Evolutionary conservation across 2,329 filamentous ascomycete genomes (phyloP).

Genomic region (Fonsecaea erecta): DNA sequence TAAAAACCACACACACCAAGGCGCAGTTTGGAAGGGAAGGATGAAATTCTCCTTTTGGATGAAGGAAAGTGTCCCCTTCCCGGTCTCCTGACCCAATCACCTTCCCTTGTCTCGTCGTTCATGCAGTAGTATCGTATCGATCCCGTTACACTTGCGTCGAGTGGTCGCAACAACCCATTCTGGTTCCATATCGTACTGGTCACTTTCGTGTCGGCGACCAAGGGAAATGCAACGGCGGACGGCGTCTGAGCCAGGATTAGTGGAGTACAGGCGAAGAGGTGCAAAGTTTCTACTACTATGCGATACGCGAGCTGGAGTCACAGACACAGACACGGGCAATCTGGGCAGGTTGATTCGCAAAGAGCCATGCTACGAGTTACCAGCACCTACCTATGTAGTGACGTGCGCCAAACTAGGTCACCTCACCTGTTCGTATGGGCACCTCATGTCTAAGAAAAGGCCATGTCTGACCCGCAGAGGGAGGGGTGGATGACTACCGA

Average conservation of each 20-base stretch:
- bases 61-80: conserved; percentile 17
- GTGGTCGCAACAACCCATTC: background rate
- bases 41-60: conserved; percentile 9
- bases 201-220: background rate
- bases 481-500: conserved; percentile 6
- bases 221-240: background rate
- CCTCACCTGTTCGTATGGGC: background rate
- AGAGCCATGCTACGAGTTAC: background rate
- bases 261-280: background rate
- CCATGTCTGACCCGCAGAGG: conserved; percentile 1
- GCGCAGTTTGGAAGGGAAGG: conserved; percentile 15
- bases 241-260: background rate
- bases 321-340: background rate
- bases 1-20: conserved; percentile 8
- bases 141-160: background rate
- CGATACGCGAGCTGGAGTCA: background rate
- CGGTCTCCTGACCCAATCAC: conserved; percentile 5
- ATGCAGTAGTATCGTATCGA: conserved; percentile 4
- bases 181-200: background rate
- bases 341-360: too few species aligned
- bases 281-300: conserved; percentile 4
- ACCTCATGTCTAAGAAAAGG: conserved; percentile 16
- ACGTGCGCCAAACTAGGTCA: background rate
- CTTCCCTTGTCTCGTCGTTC: conserved; percentile 9
- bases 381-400: too few species aligned